These are phyloP conservation scores for Leccinellum luteum DNA, from an alignment of 768 basidiomycete species.

Conservation along the genomic window DNA sequence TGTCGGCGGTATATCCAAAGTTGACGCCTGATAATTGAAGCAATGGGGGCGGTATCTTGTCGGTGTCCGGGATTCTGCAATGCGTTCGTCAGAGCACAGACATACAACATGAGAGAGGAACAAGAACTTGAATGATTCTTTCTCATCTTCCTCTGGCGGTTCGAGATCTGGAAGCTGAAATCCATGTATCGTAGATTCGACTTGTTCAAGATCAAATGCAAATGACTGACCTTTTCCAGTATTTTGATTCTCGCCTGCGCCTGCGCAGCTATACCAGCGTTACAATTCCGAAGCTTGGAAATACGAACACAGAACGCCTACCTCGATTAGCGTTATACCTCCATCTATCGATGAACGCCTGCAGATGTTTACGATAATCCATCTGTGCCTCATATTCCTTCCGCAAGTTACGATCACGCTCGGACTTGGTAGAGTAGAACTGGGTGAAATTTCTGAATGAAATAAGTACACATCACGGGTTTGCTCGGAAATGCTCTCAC, in stretches of 20 bases:
- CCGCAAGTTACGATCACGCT: constrained; percentile 84
- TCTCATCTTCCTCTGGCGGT: constrained; percentile 90
- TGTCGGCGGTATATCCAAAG: constrained; percentile 83
- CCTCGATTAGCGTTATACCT: constrained; percentile 95
- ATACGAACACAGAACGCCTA: constrained; percentile 24
- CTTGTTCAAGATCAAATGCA: background rate
- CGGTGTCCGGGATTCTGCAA: constrained; percentile 85
- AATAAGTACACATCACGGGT: background rate
- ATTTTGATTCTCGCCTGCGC: constrained; percentile 80
- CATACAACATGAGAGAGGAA: background rate
- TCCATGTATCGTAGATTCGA: background rate
- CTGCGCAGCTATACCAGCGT: constrained; percentile 63
- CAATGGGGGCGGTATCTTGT: constrained; percentile 95
- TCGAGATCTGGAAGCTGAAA: constrained; percentile 83
- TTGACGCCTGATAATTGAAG: constrained; percentile 88
- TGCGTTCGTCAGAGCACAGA: background rate
- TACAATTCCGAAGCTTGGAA: background rate
- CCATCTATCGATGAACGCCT: constrained; percentile 98
- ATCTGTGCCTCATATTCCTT: constrained; percentile 97
- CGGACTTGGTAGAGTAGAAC: constrained; percentile 98
- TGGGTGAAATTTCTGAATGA: constrained; percentile 86
- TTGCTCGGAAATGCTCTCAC: constrained; percentile 4
- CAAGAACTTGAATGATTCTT: constrained; percentile 82
- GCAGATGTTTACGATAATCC: constrained; percentile 91
- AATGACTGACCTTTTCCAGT: constrained; percentile 59